Evolutionary conservation across 371 early-diverging fungal genomes (phyloP).

Genomic region (Capillidium rhysosporum): DNA sequence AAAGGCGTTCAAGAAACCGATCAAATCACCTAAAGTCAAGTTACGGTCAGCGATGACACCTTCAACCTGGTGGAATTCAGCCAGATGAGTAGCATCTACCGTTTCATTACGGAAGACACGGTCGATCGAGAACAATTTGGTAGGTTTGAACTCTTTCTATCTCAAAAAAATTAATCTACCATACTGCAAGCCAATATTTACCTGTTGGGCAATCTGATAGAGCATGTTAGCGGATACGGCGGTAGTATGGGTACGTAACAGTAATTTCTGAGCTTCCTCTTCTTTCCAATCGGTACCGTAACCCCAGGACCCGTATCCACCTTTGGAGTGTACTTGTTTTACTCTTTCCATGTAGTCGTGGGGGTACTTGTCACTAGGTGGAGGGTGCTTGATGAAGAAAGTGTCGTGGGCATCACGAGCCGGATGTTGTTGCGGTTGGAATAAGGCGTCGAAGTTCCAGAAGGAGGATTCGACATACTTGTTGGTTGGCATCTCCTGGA

Average conservation of each 20-base stretch:
- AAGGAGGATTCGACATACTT: slow-evolving; percentile 97
- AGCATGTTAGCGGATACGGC: slow-evolving; percentile 90
- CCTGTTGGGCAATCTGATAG: slow-evolving; percentile 76
- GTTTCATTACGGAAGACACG: slow-evolving; percentile 99
- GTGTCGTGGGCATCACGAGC: slow-evolving; percentile 99
- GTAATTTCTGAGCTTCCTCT: slow-evolving; percentile 87
- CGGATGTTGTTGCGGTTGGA: slow-evolving; percentile 99
- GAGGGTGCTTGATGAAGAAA: slow-evolving; percentile 92
- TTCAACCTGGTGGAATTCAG: slow-evolving; percentile 99
- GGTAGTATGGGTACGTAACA: slow-evolving; percentile 99
- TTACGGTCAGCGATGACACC: slow-evolving; percentile 96
- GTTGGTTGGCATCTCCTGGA: slow-evolving; percentile 98
- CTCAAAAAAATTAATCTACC: neutral
- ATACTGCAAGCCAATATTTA: slow-evolving; percentile 18
- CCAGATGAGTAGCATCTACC: slow-evolving; percentile 99
- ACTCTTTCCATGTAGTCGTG: slow-evolving; percentile 80
- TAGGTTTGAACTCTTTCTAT: slow-evolving; percentile 56
- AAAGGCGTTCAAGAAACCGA: slow-evolving; percentile 93
- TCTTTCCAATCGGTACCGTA: slow-evolving; percentile 88
- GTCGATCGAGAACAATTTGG: slow-evolving; percentile 99
- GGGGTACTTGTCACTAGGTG: slow-evolving; percentile 56
- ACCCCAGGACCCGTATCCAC: slow-evolving; percentile 96
- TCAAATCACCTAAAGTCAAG: slow-evolving; percentile 91
- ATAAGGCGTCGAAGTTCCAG: slow-evolving; percentile 99
- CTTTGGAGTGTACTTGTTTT: slow-evolving; percentile 79